Evolutionary conservation across 176 grass and related monocot species (phyloP).

Genomic region (Hsuehochloa calcarea): DNA sequence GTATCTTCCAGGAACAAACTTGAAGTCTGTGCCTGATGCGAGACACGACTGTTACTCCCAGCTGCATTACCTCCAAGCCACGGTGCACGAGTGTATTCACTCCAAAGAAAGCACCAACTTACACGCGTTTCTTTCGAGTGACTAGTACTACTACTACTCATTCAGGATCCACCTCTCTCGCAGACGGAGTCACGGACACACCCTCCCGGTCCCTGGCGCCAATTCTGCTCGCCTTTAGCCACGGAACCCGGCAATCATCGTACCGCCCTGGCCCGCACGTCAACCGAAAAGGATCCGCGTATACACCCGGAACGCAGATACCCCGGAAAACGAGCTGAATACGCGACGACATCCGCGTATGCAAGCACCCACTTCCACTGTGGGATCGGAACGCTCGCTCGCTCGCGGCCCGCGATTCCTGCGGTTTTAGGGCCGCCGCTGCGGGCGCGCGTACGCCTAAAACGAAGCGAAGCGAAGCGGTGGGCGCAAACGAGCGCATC

Average conservation of each 20-base stretch:
- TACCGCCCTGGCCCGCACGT: not conserved
- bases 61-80: not conserved
- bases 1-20: too few species aligned
- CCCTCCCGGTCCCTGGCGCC: not conserved
- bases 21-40: not conserved
- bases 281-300: not conserved
- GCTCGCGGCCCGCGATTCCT: constrained; percentile 1
- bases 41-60: not conserved
- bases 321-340: not conserved
- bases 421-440: not conserved
- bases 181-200: not conserved
- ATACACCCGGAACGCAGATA: not conserved
- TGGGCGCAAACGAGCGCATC: not conserved
- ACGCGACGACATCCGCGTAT: not conserved
- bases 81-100: not conserved
- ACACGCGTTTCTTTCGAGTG: not conserved
- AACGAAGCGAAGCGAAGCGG: not conserved
- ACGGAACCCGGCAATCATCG: constrained; percentile 17
- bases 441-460: too few species aligned
- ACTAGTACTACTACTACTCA: not conserved
- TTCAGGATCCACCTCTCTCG: not conserved
- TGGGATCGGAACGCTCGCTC: not conserved
- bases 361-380: not conserved
- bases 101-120: not conserved
- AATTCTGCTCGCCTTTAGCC: not conserved